Evolutionary conservation across 2,329 filamentous ascomycete species (phyloP).

Genomic region (Ceratocystis alfenasii): DNA sequence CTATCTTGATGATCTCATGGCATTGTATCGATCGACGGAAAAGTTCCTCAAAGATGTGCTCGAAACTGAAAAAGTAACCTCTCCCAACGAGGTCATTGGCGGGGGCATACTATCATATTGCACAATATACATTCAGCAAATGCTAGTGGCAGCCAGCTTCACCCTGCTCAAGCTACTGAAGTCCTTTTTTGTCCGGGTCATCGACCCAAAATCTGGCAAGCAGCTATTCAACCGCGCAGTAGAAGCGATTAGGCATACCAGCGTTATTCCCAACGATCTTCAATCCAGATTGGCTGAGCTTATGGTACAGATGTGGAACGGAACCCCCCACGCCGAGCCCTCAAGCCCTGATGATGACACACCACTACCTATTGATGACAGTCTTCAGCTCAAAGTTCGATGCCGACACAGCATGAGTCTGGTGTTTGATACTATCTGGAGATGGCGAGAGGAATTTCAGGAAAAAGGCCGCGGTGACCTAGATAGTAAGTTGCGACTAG

Average conservation of each 20-base stretch:
- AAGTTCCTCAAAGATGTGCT: slow-evolving; percentile 56
- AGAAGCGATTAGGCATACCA: slow-evolving; percentile 56
- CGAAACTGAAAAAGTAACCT: slow-evolving; percentile 39
- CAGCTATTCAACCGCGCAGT: slow-evolving; percentile 61
- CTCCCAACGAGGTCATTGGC: slow-evolving; percentile 35
- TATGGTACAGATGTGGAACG: slow-evolving; percentile 81
- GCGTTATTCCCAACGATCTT: slow-evolving; percentile 65
- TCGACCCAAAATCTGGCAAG: slow-evolving; percentile 56
- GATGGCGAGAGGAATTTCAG: slow-evolving; percentile 71
- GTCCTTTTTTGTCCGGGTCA: slow-evolving; percentile 61
- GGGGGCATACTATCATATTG: slow-evolving; percentile 52
- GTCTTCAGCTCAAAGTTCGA: slow-evolving; percentile 66
- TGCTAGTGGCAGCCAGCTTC: slow-evolving; percentile 71
- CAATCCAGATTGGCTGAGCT: slow-evolving; percentile 69
- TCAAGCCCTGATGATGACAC: slow-evolving; percentile 40
- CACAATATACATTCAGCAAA: slow-evolving; percentile 70
- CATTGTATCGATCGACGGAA: slow-evolving; percentile 60
- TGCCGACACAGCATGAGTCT: slow-evolving; percentile 77
- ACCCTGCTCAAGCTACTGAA: slow-evolving; percentile 66
- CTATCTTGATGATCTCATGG: slow-evolving; percentile 63
- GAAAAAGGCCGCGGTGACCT: slow-evolving; percentile 56
- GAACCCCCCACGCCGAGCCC: slow-evolving; percentile 38
- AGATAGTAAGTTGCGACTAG: slow-evolving; percentile 46
- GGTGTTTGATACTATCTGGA: slow-evolving; percentile 74
- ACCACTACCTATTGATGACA: slow-evolving; percentile 50